Evolutionary conservation across 257 asterid species (phyloP).

Genomic region (Solanum chmielewskii): DNA sequence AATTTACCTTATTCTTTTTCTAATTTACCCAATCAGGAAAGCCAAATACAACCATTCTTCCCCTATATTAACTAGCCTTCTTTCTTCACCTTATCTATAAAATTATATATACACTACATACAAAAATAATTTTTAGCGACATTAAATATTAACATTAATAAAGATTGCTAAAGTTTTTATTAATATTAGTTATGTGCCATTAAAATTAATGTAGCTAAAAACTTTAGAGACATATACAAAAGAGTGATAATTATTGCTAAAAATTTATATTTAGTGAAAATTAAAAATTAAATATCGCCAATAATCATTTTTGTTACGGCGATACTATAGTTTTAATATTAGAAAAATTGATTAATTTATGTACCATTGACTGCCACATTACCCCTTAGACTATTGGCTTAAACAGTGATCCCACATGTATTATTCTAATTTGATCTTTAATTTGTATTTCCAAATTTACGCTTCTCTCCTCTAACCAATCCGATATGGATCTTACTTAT

Average conservation of each 20-base stretch:
- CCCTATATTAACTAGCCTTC: neutral
- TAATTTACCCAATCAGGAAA: slow-evolving; percentile 11
- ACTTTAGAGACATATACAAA: no score
- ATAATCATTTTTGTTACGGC: rapidly evolving
- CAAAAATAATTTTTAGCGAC: no score
- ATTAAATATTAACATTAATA: no score
- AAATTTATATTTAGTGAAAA: rapidly evolving
- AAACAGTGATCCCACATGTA: neutral
- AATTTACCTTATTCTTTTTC: neutral
- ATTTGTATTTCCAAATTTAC: neutral
- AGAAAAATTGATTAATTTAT: neutral
- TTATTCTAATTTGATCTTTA: neutral
- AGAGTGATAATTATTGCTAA: no score
- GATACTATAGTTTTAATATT: neutral
- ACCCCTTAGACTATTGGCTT: neutral
- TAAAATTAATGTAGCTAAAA: no score
- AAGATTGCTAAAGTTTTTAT: no score
- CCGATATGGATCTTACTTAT: neutral
- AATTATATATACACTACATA: no score
- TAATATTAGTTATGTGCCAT: rapidly evolving
- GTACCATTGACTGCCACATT: neutral
- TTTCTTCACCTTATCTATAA: neutral
- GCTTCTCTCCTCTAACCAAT: neutral
- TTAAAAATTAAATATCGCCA: no score
- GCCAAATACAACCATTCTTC: slow-evolving; percentile 3